Evolutionary conservation across 2,329 filamentous ascomycete species (phyloP), one percentile per base, ranked within the genome.

Genomic region (Neofusicoccum umdonicola): DNA sequence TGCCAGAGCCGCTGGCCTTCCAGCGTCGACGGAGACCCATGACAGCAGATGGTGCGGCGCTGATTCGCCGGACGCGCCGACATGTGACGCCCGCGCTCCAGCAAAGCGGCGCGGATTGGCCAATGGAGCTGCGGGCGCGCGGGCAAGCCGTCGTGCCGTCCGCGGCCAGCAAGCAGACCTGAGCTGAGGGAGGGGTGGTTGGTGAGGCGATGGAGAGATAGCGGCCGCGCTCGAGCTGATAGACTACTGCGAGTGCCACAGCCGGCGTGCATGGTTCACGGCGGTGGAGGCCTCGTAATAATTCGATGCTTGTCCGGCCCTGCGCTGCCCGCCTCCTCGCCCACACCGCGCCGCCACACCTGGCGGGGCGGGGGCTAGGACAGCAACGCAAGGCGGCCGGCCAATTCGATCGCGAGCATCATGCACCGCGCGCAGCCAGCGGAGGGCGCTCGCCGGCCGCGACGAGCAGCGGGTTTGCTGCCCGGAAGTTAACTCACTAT

Each of bases 211-310:
- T 19, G 31, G 56, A 34, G 31, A 22, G 52, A 34, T 57, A 42
- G 51, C 19, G 51, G 51, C 17, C 37, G 50, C 31, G 51, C 51
- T 35, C 51, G 35, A 56, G 54, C 54, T 58, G 54, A 58, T 44
- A 44, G 54, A 27, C 52, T 57, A 34, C 52, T 57, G 52, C 52
- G 52, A 58, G 54, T 58, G 54, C 54, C 54, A 58, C 54, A 58
- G 41, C 54, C 54, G 54, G 41, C 54, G 37, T 7, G 51, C 51
- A 56, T 52, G 50, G 50, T 52, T 52, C 50, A 41, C 17, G 22
- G 54, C 7, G 42, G 56, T 60, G 56, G 56, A 60, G 39, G 56
- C 56, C 56, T 60, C 56, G 56, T 60, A 60, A 60, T 47, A 47
- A 19, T 57, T 42, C 52, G 52, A 57, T n/a, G 52, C 52, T 57